Conservation (phyloP, 768 basidiomycete species). For the Pulveroboletus ravenelii region DNA sequence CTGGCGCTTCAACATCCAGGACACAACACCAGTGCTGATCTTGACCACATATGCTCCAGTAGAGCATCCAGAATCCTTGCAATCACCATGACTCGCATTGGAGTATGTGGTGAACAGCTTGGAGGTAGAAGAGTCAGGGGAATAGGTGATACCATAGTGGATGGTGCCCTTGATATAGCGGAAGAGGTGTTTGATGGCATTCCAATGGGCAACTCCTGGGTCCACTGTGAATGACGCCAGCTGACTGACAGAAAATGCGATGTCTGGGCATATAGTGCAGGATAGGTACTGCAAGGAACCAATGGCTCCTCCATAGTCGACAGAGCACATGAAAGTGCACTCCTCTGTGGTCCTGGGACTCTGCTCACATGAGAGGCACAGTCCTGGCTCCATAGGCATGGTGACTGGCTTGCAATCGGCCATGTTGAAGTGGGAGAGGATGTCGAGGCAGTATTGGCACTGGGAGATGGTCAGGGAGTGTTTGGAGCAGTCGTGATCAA, state of each 20-base stretch:
- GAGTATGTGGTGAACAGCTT: neutral
- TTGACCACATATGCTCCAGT: neutral
- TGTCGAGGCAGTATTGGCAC: neutral
- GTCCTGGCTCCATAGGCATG: neutral
- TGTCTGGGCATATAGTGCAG: too few relatives aligned
- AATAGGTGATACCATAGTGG: neutral
- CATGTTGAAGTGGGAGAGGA: neutral
- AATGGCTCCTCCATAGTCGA: neutral
- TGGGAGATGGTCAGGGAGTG: too few relatives aligned
- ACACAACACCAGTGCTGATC: too few relatives aligned
- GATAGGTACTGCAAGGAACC: neutral
- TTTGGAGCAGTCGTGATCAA: too few relatives aligned
- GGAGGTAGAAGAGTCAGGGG: too few relatives aligned
- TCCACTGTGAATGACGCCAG: neutral
- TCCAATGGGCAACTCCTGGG: neutral
- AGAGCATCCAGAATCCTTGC: neutral
- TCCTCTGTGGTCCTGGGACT: neutral
- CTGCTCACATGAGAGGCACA: too few relatives aligned
- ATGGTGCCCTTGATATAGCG: too few relatives aligned
- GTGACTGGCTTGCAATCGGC: neutral
- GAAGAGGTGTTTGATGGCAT: too few relatives aligned
- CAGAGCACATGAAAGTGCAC: neutral
- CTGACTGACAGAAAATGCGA: neutral
- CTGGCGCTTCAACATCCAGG: too few relatives aligned
- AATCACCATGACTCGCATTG: neutral